A percentile compares a stretch with the other conserved stretches of the same genome.
Conservation (phyloP, 768 basidiomycete species). For the Grammothele lineata region DNA sequence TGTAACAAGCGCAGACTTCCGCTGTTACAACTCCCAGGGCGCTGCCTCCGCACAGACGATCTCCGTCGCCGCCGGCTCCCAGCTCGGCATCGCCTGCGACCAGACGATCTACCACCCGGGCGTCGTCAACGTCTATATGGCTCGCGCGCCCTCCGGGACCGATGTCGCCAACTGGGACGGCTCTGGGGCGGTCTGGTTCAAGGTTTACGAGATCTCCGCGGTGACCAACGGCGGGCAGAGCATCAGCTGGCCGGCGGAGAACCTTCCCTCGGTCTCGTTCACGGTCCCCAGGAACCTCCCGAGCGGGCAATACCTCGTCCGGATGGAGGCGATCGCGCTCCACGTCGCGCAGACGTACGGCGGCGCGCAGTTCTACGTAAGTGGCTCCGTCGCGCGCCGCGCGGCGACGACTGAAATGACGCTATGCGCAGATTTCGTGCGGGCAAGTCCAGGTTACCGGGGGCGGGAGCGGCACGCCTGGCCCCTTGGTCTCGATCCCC, state of each 20-base stretch:
- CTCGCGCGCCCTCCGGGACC: constrained; percentile 20
- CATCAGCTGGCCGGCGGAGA: constrained; percentile 9
- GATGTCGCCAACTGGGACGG: constrained; percentile 32
- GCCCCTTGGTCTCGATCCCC: constrained; percentile 30
- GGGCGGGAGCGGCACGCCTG: constrained; percentile 29
- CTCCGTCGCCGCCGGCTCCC: constrained; percentile 24
- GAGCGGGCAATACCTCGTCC: constrained; percentile 31
- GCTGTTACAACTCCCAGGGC: constrained; percentile 28
- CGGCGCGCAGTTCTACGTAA: constrained; percentile 30
- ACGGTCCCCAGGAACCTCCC: constrained; percentile 28
- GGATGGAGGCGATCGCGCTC: constrained; percentile 29
- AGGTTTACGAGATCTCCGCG: constrained; percentile 35
- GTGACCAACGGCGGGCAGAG: constrained; percentile 19
- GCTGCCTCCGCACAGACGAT: constrained; percentile 20
- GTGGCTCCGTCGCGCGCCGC: not conserved
- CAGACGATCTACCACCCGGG: constrained; percentile 24
- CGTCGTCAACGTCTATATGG: constrained; percentile 29
- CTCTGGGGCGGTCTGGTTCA: constrained; percentile 38
- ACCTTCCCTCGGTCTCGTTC: constrained; percentile 24
- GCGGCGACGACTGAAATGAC: not conserved
- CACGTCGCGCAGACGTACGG: constrained; percentile 23
- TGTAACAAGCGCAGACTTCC: constrained; percentile 25
- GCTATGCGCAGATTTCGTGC: constrained; percentile 22
- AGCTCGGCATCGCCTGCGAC: constrained; percentile 27
- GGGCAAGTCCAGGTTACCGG: constrained; percentile 31